These are phyloP conservation scores for Modicella reniformis DNA, from an alignment of 371 early-diverging fungal genomes.

Conservation along the genomic window DNA sequence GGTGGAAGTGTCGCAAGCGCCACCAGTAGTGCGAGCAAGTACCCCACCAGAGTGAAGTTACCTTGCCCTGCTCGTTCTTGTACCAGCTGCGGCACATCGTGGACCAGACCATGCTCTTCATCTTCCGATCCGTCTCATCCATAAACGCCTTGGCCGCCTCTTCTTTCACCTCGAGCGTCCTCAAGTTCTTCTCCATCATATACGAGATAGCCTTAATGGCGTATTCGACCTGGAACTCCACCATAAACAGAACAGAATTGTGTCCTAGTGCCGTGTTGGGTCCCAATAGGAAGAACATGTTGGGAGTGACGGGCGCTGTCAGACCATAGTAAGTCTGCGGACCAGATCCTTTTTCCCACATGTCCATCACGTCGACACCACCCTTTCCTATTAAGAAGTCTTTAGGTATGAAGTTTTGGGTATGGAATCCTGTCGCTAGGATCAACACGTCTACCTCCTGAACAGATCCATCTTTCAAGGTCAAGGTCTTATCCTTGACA, in stretches of 20 bases:
- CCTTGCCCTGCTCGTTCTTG: constrained; percentile 51
- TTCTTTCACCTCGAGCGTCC: constrained; percentile 33
- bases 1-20: constrained; percentile 27
- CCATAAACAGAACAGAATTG: constrained; percentile 48
- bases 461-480: constrained; percentile 52
- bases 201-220: constrained; percentile 43
- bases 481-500: constrained; percentile 58
- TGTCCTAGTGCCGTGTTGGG: constrained; percentile 40
- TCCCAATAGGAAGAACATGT: constrained; percentile 55
- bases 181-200: constrained; percentile 47
- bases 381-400: constrained; percentile 42
- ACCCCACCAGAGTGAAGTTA: constrained; percentile 52
- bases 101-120: constrained; percentile 56
- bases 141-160: constrained; percentile 35
- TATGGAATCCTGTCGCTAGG: constrained; percentile 73
- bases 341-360: constrained; percentile 19
- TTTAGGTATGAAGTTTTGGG: constrained; percentile 42
- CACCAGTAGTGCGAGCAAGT: constrained; percentile 37
- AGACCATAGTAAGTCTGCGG: constrained; percentile 50
- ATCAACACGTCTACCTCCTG: constrained; percentile 64
- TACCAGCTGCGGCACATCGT: constrained; percentile 57
- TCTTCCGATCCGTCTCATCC: constrained; percentile 35
- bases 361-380: constrained; percentile 27
- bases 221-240: constrained; percentile 44
- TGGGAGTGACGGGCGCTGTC: constrained; percentile 51